phyloP scores from a whole-genome alignment of 106 monocot species.

The Dendrobium huoshanense region DNA sequence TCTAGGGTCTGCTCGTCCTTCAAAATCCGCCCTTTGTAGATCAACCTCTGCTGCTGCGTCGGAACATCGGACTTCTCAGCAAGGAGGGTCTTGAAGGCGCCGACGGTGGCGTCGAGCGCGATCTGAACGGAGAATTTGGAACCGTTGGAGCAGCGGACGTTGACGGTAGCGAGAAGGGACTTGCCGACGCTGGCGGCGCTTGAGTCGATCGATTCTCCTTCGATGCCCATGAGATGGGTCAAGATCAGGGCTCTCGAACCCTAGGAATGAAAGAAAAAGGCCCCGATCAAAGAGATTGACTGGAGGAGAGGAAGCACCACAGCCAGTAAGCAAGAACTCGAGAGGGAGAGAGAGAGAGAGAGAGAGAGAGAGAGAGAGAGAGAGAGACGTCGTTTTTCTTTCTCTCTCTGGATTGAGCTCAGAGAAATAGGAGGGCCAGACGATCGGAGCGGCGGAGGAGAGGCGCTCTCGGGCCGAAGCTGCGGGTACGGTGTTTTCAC shows the following conservation, averaged over 20 bases:
- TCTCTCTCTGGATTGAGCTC: neutral
- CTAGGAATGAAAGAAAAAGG: neutral
- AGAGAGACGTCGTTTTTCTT: neutral
- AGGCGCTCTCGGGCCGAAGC: neutral
- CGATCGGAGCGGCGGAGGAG: neutral
- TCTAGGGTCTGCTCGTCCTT: slow-evolving; percentile 84
- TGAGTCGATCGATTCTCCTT: neutral
- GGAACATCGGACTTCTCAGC: slow-evolving; percentile 48
- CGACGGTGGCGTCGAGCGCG: slow-evolving; percentile 38
- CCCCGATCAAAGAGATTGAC: neutral
- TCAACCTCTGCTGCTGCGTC: slow-evolving; percentile 69
- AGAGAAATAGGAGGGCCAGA: neutral
- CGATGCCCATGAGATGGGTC: slow-evolving; percentile 15
- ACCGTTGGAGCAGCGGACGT: slow-evolving; percentile 70
- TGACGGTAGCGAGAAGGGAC: slow-evolving; percentile 22
- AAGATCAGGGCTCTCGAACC: slow-evolving; percentile 1
- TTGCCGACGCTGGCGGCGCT: slow-evolving; percentile 20
- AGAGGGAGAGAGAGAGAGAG: too few species aligned
- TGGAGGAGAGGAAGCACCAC: neutral
- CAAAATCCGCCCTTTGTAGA: slow-evolving; percentile 85
- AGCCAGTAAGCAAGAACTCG: neutral
- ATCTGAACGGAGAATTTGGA: slow-evolving; percentile 58
- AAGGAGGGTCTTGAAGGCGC: slow-evolving; percentile 42
- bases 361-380: too few species aligned
- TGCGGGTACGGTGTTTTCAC: neutral